Evolutionary conservation across 495 filamentous ascomycete genomes (phyloP).

Genomic region (Ascobolus immersus): DNA sequence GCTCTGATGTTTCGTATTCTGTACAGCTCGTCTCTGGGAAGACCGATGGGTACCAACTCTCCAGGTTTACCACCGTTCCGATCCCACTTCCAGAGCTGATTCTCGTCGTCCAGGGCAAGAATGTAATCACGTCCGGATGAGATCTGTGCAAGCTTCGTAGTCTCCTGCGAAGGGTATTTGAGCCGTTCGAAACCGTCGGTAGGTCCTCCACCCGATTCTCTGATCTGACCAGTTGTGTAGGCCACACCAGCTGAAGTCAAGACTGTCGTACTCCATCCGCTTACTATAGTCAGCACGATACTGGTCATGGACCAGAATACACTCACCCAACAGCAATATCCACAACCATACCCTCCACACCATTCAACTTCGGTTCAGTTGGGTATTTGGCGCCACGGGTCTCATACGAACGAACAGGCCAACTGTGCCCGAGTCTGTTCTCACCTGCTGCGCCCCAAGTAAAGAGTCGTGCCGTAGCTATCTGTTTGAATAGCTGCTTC

Average conservation of each 20-base stretch:
- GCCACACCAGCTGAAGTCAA: constrained; percentile 10
- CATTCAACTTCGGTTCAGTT: too few relatives aligned
- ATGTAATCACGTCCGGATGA: constrained; percentile 12
- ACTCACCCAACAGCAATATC: constrained; percentile 10
- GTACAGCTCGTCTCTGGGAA: too few relatives aligned
- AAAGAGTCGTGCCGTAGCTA: constrained; percentile 8
- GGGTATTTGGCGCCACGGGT: too few relatives aligned
- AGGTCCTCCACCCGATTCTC: background rate
- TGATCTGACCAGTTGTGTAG: constrained; percentile 10
- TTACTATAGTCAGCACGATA: too few relatives aligned
- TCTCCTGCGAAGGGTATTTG: constrained; percentile 5
- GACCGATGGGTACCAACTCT: too few relatives aligned
- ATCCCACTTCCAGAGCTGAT: constrained; percentile 10
- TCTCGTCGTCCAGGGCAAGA: constrained; percentile 9
- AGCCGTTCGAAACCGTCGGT: constrained; percentile 1
- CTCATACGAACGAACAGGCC: constrained; percentile 6
- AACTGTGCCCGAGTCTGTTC: constrained; percentile 9
- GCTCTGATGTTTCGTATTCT: too few relatives aligned
- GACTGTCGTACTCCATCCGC: constrained; percentile 13
- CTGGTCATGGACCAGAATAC: background rate
- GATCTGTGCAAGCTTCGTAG: constrained; percentile 9
- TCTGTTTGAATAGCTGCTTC: constrained; percentile 8
- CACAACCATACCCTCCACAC: constrained; percentile 7
- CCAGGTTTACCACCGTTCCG: too few relatives aligned
- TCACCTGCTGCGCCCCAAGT: constrained; percentile 10